Evolutionary conservation across 805 yeast genomes (phyloP), one percentile per base, ranked within the genome.

Genomic region (Lachancea dasiensis): DNA sequence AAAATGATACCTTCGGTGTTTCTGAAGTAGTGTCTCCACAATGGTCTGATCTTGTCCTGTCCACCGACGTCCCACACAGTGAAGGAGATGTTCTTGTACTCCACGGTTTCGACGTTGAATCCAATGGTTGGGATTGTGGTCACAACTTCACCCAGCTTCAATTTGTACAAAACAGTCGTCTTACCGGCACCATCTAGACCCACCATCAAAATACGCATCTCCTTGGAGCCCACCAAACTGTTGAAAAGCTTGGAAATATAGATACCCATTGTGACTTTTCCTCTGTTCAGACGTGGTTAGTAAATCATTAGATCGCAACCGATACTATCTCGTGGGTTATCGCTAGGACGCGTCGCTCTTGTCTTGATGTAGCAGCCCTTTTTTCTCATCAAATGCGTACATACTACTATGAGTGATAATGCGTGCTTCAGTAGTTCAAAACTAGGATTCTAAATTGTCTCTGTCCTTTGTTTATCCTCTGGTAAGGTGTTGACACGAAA

Each of bases 1-100:
- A 89, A 90, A 65, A 90, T 89, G 63, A 90, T 86, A 73, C 97
- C 97, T 70, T 90, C 97, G 46, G 97, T 87, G 77, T 90, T 90
- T 72, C 90, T 95, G 85, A 80, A 90, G 68, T 90, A 90, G 70
- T 90, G 95, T 79, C 97, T 84, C 97, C 97, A 90, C 68, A 90
- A 74, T 44, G 97, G 96, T 73, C 97, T 85, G 62, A 90, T 90
- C 72, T 89, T 89, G 69, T 87, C 96, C 75, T 90, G 97, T 78
- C 97, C 97, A 83, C 97, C 97, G 56, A 89, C 96, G 78, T 90
- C 97, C 97, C 97, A 87, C 49, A 87, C 96, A 44, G 95, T 86
- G 72, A 87, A 87, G 30, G 95, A 82, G 67, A 87, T 86, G 80
- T 87, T 87, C 73, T 87, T 87, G 76, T 87, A 86, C 73, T 87